These are phyloP conservation scores for Nemania serpens DNA, from an alignment of 2,329 filamentous ascomycete genomes.

Conservation along the genomic window DNA sequence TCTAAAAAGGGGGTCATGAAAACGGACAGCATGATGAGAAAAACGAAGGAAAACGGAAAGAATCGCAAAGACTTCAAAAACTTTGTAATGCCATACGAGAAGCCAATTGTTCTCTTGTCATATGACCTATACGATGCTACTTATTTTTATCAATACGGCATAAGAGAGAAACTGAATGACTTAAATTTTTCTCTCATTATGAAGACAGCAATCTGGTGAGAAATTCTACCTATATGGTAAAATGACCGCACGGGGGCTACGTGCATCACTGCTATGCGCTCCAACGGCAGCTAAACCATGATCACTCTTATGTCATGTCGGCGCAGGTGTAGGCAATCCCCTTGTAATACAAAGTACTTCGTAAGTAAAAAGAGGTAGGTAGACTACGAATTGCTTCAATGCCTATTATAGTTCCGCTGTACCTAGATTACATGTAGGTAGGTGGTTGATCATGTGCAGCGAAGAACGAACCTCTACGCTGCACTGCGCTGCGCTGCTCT, in stretches of 20 bases:
- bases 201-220: no score
- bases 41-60: background rate
- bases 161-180: conserved; percentile 5
- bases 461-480: background rate
- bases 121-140: background rate
- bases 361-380: no score
- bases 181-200: no score
- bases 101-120: background rate
- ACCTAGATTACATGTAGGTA: no score
- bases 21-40: background rate
- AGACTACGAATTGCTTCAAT: no score
- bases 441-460: background rate
- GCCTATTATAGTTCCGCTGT: no score
- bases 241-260: background rate
- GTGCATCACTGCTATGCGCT: background rate
- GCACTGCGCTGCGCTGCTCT: no score
- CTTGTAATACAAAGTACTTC: conserved; percentile 15
- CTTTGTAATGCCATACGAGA: conserved; percentile 6
- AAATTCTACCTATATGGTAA: no score
- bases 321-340: conserved; percentile 11
- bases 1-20: no score
- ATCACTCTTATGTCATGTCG: conserved; percentile 8
- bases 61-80: background rate
- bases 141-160: background rate
- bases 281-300: background rate